Conservation (phyloP, 768 basidiomycete species). For the Kwoniella newhampshirensis region DNA sequence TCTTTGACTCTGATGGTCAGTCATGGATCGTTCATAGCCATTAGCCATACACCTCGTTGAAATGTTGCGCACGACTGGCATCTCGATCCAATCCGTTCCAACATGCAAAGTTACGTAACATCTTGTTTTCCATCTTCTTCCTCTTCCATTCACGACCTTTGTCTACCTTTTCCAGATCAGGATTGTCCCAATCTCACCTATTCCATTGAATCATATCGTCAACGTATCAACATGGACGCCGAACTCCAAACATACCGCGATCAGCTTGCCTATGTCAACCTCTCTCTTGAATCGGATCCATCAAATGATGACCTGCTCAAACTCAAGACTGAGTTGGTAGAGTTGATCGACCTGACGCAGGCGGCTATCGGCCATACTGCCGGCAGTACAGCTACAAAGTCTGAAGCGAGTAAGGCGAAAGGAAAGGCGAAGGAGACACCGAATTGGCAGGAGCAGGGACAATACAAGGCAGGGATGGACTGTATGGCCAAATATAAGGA, state of each 20-base stretch:
- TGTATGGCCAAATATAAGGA: conserved; percentile 55
- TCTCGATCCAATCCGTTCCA: too few relatives aligned
- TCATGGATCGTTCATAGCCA: too few relatives aligned
- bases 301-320: conserved; percentile 48
- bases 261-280: conserved; percentile 53
- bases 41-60: too few relatives aligned
- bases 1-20: too few relatives aligned
- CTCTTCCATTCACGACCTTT: too few relatives aligned
- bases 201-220: too few relatives aligned
- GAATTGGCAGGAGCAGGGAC: conserved; percentile 44
- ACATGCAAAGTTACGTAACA: too few relatives aligned
- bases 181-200: background rate
- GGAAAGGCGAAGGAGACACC: conserved; percentile 37
- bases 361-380: conserved; percentile 37
- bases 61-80: too few relatives aligned
- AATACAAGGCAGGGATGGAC: conserved; percentile 52
- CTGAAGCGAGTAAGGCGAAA: conserved; percentile 26
- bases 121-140: too few relatives aligned
- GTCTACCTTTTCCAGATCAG: too few relatives aligned
- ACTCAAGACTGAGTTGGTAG: conserved; percentile 51
- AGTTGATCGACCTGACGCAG: conserved; percentile 51
- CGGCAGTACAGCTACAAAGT: conserved; percentile 6
- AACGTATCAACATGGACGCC: conserved; percentile 36
- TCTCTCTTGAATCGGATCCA: conserved; percentile 52
- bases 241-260: conserved; percentile 53